These are phyloP conservation scores for Zymoseptoria crescenta DNA, from an alignment of 2,329 filamentous ascomycete genomes.

Conservation along the genomic window DNA sequence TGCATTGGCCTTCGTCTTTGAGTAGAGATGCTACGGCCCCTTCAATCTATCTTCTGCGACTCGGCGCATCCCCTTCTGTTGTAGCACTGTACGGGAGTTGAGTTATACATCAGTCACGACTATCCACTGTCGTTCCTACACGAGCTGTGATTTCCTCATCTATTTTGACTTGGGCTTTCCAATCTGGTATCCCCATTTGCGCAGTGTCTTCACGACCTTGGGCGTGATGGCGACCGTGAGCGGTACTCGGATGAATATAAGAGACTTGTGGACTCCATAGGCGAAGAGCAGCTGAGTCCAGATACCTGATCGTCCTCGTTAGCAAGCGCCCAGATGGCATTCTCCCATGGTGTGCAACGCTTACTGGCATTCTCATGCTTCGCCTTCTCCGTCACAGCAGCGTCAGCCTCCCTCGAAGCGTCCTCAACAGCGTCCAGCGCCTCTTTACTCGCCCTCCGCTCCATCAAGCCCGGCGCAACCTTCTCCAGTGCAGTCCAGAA, in stretches of 20 bases:
- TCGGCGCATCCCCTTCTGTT: neutral
- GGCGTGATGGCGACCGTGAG: conserved; percentile 84
- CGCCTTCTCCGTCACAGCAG: conserved; percentile 12
- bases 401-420: conserved; percentile 42
- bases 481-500: conserved; percentile 55
- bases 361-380: conserved; percentile 26
- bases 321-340: conserved; percentile 2
- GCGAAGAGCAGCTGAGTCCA: conserved; percentile 87
- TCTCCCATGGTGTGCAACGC: neutral
- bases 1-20: neutral
- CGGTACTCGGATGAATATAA: conserved; percentile 93
- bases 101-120: conserved; percentile 23
- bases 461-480: conserved; percentile 42
- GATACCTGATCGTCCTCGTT: conserved; percentile 41
- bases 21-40: neutral
- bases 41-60: neutral
- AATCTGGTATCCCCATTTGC: conserved; percentile 91
- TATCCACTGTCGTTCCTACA: conserved; percentile 31
- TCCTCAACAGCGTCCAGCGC: conserved; percentile 15
- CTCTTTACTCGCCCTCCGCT: conserved; percentile 15
- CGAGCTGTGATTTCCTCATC: conserved; percentile 30
- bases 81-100: neutral
- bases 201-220: conserved; percentile 82
- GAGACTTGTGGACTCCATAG: conserved; percentile 95
- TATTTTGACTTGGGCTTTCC: conserved; percentile 49